Evolutionary conservation across 805 yeast genomes (phyloP).

Genomic region (Hanseniaspora taiwanica): DNA sequence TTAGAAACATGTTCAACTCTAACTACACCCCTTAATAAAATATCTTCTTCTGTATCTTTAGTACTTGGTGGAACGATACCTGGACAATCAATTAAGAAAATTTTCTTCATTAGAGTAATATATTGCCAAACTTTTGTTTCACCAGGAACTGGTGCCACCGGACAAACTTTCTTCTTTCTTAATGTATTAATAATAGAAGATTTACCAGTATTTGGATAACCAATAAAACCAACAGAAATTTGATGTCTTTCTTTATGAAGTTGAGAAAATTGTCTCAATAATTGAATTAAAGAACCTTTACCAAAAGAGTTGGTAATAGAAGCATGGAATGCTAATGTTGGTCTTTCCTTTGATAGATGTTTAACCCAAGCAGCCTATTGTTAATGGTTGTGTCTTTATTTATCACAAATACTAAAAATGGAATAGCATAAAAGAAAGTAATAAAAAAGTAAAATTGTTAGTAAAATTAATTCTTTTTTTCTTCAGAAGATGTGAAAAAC

Average conservation of each 20-base stretch:
- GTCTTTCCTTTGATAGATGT: constrained; percentile 78
- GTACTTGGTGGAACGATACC: constrained; percentile 96
- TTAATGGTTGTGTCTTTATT: constrained; percentile 8
- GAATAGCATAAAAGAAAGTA: constrained; percentile 4
- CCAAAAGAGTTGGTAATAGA: constrained; percentile 96
- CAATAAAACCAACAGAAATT: constrained; percentile 93
- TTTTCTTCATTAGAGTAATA: constrained; percentile 90
- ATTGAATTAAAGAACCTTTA: constrained; percentile 89
- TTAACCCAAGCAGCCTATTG: constrained; percentile 98
- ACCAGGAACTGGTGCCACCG: constrained; percentile 97
- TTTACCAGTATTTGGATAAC: constrained; percentile 97
- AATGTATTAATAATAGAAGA: constrained; percentile 90
- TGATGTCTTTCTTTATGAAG: constrained; percentile 89
- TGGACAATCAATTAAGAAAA: constrained; percentile 93
- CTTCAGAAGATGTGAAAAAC: background rate
- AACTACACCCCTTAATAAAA: constrained; percentile 90
- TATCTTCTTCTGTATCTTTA: constrained; percentile 83
- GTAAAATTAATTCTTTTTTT: constrained; percentile 7
- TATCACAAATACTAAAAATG: constrained; percentile 8
- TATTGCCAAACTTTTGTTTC: constrained; percentile 99
- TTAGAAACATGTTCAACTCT: constrained; percentile 94
- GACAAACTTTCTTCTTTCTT: constrained; percentile 89
- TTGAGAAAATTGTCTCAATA: constrained; percentile 82
- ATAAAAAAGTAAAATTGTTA: constrained; percentile 6
- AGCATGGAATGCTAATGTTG: constrained; percentile 96